These are phyloP conservation scores for Pyropia yezoensis DNA, from an alignment of 23 red algal genomes.

Conservation along the genomic window DNA sequence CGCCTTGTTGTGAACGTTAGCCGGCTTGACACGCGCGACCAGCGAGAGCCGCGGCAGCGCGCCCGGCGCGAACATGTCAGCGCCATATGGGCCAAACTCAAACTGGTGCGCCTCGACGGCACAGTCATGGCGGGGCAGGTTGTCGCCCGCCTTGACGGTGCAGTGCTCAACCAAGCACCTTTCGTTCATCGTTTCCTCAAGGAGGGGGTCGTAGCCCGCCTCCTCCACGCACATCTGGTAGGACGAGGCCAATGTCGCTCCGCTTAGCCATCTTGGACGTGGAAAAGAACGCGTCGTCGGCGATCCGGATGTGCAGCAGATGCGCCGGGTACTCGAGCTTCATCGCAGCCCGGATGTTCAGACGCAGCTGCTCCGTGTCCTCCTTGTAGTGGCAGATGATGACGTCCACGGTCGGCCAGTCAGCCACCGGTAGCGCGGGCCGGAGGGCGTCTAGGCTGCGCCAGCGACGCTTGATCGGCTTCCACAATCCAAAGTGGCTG, in stretches of 20 bases:
- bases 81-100: slow-evolving; percentile 36
- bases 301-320: slow-evolving; percentile 44
- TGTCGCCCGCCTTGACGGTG: slow-evolving; percentile 21
- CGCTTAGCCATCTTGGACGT: slow-evolving; percentile 36
- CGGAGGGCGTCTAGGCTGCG: no score
- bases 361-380: no score
- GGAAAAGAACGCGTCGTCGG: slow-evolving; percentile 55
- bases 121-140: slow-evolving; percentile 36
- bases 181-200: slow-evolving; percentile 56
- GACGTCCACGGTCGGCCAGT: no score
- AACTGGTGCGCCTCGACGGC: slow-evolving; percentile 45
- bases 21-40: slow-evolving; percentile 48
- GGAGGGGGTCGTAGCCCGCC: slow-evolving; percentile 49
- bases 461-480: slow-evolving; percentile 29
- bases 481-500: slow-evolving; percentile 54
- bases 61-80: slow-evolving; percentile 27
- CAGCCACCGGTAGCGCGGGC: slow-evolving; percentile 37
- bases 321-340: slow-evolving; percentile 47
- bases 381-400: no score
- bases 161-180: slow-evolving; percentile 48
- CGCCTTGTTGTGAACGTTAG: slow-evolving; percentile 58
- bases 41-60: slow-evolving; percentile 40
- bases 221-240: slow-evolving; percentile 51
- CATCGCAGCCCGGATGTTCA: slow-evolving; percentile 35
- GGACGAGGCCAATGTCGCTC: slow-evolving; percentile 28